A percentile compares a stretch with the other conserved stretches of the same genome.
Evolutionary conservation across 148 eudicot genomes (phyloP).

Genomic region (Chenopodium album): DNA sequence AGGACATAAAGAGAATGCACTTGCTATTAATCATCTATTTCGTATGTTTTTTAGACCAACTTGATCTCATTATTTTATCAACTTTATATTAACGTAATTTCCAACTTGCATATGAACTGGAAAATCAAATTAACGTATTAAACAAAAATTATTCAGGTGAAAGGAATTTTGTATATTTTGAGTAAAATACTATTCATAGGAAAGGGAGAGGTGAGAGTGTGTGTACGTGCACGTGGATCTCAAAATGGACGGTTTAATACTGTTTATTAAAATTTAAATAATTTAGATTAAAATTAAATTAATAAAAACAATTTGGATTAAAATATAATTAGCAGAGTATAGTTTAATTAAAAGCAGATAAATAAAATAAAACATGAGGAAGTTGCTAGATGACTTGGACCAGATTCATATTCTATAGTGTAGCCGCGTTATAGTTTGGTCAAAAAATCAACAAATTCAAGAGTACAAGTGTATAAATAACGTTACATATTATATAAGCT

Average conservation of each 20-base stretch:
- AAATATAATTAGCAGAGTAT: background rate
- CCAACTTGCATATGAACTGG: slow-evolving; percentile 25
- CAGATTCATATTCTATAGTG: background rate
- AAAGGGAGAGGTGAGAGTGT: too few relatives aligned
- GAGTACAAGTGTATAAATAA: too few relatives aligned
- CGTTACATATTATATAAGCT: too few relatives aligned
- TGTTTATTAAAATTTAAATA: background rate
- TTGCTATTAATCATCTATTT: background rate
- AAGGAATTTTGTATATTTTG: slow-evolving; percentile 6
- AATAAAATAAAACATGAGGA: background rate
- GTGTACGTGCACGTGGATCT: background rate
- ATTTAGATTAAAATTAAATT: too few relatives aligned
- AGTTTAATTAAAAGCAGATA: too few relatives aligned
- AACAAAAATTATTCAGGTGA: slow-evolving; percentile 6
- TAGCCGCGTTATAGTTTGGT: slow-evolving; percentile 12
- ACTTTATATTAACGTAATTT: slow-evolving; percentile 7
- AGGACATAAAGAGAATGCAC: background rate
- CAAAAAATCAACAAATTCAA: background rate
- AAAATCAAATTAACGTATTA: background rate
- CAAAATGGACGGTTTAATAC: background rate
- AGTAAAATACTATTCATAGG: background rate
- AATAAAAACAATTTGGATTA: background rate
- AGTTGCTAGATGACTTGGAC: slow-evolving; percentile 26
- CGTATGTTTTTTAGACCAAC: background rate
- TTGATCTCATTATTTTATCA: background rate